Conservation (phyloP, 495 filamentous ascomycete species). For the Neurospora intermedia region DNA sequence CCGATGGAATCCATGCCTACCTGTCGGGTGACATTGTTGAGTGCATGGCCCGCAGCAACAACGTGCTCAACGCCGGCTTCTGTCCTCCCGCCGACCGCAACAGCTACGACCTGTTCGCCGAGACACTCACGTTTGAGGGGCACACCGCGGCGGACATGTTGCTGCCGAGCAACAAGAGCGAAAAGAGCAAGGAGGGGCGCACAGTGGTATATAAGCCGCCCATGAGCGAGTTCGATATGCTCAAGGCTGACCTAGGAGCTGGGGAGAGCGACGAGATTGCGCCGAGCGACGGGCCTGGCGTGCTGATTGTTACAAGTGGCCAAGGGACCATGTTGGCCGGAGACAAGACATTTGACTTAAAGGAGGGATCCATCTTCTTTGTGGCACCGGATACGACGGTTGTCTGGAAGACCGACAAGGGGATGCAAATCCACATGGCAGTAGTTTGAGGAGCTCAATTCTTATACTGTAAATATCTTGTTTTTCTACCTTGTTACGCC, state of each 20-base stretch:
- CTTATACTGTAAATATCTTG: neutral
- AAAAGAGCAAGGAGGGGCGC: constrained; percentile 45
- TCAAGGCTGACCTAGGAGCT: constrained; percentile 45
- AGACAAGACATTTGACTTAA: constrained; percentile 41
- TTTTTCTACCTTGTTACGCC: neutral
- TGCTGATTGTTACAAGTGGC: constrained; percentile 56
- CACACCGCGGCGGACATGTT: constrained; percentile 45
- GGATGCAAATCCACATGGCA: constrained; percentile 46
- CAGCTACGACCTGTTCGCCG: constrained; percentile 49
- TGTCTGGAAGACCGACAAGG: constrained; percentile 36
- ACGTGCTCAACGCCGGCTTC: constrained; percentile 68
- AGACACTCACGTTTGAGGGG: constrained; percentile 50
- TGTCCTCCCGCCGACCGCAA: constrained; percentile 55
- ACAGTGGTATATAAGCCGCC: constrained; percentile 56
- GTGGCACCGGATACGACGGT: constrained; percentile 49
- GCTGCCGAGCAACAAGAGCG: constrained; percentile 36
- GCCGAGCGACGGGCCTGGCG: constrained; percentile 49
- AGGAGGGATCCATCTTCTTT: constrained; percentile 60
- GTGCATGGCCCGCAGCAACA: constrained; percentile 76
- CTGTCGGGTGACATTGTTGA: constrained; percentile 71
- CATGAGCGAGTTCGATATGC: constrained; percentile 61
- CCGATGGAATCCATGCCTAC: constrained; percentile 72
- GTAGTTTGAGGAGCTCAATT: constrained; percentile 8
- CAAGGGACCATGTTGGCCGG: constrained; percentile 46
- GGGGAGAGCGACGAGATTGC: constrained; percentile 50